These are phyloP conservation scores for Fusarium keratoplasticum DNA, from an alignment of 2,329 filamentous ascomycete genomes.

Conservation along the genomic window DNA sequence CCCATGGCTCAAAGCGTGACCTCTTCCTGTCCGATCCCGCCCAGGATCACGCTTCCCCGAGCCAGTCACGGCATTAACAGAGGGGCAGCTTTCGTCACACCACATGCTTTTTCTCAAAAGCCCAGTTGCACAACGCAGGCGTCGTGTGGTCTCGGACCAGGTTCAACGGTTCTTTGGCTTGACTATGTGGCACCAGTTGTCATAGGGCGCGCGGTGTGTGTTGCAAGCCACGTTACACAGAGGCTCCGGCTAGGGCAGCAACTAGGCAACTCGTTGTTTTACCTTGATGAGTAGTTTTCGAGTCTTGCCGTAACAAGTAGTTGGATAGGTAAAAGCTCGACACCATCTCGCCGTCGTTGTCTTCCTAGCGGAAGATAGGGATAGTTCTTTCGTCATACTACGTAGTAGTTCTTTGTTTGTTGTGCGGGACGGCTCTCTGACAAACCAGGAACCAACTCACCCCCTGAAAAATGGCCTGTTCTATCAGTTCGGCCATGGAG, in stretches of 20 bases:
- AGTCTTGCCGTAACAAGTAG: neutral
- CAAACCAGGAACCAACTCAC: neutral
- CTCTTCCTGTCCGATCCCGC: neutral
- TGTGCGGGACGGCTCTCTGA: neutral
- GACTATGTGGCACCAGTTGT: neutral
- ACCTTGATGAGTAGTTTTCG: neutral
- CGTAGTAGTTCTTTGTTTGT: neutral
- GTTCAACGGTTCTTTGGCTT: slow-evolving; percentile 1
- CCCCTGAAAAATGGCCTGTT: neutral
- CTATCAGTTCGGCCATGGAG: neutral
- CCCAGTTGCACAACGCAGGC: neutral
- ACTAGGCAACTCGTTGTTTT: neutral
- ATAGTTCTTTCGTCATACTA: neutral
- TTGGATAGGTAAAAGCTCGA: neutral
- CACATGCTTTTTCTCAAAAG: neutral
- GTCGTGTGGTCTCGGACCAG: neutral
- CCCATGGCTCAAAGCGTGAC: neutral
- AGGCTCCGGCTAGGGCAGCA: neutral
- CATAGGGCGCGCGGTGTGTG: neutral
- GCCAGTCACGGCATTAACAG: neutral
- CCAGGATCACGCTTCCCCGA: neutral
- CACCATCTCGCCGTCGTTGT: neutral
- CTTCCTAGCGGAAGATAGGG: neutral
- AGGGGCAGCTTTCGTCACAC: neutral
- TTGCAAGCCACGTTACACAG: neutral